Conservation (phyloP, 2,329 filamentous ascomycete species). For the Akanthomyces uredinophilus region DNA sequence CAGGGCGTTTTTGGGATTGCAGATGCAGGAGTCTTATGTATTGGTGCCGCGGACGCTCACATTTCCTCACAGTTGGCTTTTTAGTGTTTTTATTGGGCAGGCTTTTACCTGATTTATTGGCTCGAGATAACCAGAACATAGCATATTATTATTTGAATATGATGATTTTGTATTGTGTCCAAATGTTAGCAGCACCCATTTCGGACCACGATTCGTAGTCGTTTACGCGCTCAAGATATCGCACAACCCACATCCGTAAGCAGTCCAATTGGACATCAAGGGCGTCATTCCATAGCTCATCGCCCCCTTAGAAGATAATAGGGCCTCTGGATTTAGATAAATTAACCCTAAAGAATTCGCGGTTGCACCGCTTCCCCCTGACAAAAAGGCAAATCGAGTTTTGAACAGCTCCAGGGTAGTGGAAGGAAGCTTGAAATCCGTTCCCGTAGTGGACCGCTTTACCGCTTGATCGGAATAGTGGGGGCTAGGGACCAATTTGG, state of each 20-base stretch:
- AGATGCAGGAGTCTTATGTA: background rate
- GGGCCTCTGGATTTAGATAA: too few relatives aligned
- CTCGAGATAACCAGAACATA: background rate
- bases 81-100: background rate
- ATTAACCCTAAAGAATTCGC: too few relatives aligned
- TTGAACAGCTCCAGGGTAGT: background rate
- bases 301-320: too few relatives aligned
- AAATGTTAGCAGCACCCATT: background rate
- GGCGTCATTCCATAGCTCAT: too few relatives aligned
- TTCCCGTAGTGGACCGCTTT: background rate
- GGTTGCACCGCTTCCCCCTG: background rate
- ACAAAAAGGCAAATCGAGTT: background rate
- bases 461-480: conserved; percentile 7
- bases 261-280: background rate
- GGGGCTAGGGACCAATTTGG: background rate
- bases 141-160: conserved; percentile 4
- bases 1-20: conserved; percentile 11
- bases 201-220: too few relatives aligned
- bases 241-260: too few relatives aligned
- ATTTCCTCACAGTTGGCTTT: background rate
- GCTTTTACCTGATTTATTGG: background rate
- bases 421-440: background rate
- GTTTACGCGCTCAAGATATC: too few relatives aligned
- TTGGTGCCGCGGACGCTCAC: conserved; percentile 1
- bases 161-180: background rate